phyloP scores from a whole-genome alignment of 1,284 basidiomycete genomes.

The Leccinum laetum region DNA sequence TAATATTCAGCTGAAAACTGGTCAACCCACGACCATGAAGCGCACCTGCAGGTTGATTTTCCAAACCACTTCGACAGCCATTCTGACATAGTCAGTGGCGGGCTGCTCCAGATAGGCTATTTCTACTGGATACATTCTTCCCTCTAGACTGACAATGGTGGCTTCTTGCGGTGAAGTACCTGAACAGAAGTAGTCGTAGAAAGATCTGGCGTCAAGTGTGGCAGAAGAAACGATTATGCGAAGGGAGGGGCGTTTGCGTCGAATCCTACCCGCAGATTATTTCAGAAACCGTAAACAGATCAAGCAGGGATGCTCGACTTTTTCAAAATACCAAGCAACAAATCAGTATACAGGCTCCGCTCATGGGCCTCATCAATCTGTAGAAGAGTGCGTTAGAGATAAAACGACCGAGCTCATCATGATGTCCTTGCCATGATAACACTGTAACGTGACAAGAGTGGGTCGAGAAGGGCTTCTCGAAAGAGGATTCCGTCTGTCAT shows the following conservation, averaged over 20 bases:
- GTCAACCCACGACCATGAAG: neutral
- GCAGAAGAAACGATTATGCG: conserved; percentile 94
- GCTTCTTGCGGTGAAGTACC: conserved; percentile 52
- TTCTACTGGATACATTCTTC: conserved; percentile 91
- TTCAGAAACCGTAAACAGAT: conserved; percentile 16
- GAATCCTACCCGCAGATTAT: conserved; percentile 56
- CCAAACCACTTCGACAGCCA: conserved; percentile 84
- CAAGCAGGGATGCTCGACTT: conserved; percentile 51
- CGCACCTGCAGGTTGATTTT: conserved; percentile 82
- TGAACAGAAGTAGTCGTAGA: conserved; percentile 86
- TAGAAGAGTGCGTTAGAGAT: conserved; percentile 9
- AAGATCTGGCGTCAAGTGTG: conserved; percentile 89
- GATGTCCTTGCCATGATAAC: conserved; percentile 84
- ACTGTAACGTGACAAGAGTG: conserved; percentile 87
- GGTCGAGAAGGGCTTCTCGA: conserved; percentile 90
- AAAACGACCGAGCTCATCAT: conserved; percentile 12
- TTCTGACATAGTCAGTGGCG: conserved; percentile 78
- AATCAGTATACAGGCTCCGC: conserved; percentile 91
- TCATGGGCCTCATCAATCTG: conserved; percentile 99
- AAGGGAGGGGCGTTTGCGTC: conserved; percentile 85
- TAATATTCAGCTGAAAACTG: neutral
- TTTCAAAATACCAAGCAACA: conserved; percentile 91
- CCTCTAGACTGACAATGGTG: conserved; percentile 87
- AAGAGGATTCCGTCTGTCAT: conserved; percentile 99
- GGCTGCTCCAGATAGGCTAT: conserved; percentile 77